Percentiles rank a stretch among this genome's conserved stretches.
phyloP scores from a whole-genome alignment of 2,329 filamentous ascomycete species.

The Mycosphaerella sp. region DNA sequence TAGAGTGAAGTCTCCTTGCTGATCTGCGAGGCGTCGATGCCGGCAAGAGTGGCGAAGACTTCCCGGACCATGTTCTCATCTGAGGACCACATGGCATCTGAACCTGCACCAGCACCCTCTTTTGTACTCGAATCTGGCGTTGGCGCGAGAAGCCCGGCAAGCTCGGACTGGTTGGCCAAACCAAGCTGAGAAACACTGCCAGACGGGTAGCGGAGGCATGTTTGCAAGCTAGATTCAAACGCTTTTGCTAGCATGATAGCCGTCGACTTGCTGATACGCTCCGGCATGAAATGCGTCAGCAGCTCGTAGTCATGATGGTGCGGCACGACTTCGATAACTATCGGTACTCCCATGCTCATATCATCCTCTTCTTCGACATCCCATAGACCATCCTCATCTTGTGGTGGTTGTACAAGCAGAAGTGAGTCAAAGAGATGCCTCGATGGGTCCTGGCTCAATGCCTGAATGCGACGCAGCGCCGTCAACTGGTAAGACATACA shows the following conservation, averaged over 20 bases:
- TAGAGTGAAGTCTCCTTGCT: slow-evolving; percentile 65
- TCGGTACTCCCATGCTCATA: slow-evolving; percentile 60
- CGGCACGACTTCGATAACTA: slow-evolving; percentile 70
- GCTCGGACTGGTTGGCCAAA: slow-evolving; percentile 11
- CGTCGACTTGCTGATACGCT: slow-evolving; percentile 53
- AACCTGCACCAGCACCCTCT: not conserved
- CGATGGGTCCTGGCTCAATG: slow-evolving; percentile 38
- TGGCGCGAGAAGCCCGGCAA: slow-evolving; percentile 18
- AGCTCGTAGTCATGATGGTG: slow-evolving; percentile 45
- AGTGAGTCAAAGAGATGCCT: slow-evolving; percentile 69
- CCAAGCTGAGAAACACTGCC: slow-evolving; percentile 22
- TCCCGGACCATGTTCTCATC: slow-evolving; percentile 50
- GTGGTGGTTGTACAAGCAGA: slow-evolving; percentile 66
- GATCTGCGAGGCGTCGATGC: slow-evolving; percentile 47
- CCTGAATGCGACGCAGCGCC: slow-evolving; percentile 65
- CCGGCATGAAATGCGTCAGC: slow-evolving; percentile 45
- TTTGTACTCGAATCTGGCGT: not conserved
- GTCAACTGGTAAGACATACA: slow-evolving; percentile 66
- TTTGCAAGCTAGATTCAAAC: slow-evolving; percentile 27
- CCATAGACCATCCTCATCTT: slow-evolving; percentile 47
- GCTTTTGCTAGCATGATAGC: slow-evolving; percentile 23
- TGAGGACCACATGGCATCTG: slow-evolving; percentile 41
- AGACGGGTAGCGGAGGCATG: slow-evolving; percentile 28
- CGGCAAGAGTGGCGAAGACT: slow-evolving; percentile 55
- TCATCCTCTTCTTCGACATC: slow-evolving; percentile 49